Base-by-base conservation (phyloP, 345 rosid species). In the Garcia nutans region DNA sequence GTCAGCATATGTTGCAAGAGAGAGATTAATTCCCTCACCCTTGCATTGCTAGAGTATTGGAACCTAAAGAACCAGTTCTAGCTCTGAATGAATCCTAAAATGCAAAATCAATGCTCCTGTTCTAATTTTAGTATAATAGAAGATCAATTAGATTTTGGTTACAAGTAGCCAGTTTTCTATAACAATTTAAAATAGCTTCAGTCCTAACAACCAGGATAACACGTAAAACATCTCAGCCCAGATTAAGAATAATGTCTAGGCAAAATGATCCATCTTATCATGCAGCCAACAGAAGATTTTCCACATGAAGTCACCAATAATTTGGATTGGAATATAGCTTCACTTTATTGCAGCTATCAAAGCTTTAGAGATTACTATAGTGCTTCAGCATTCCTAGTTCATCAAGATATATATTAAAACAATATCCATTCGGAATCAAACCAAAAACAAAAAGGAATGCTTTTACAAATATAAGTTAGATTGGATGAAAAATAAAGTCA, bases 401-500 rank as follows among this genome's bases (percentile, higher is more conserved):
- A 19, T 33, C 4, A n/a, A 57, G 22, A n/a, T 63, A 49, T 15
- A 31, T 33, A 63, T 16, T 17, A 28, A 13, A 63, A 61, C 42
- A 31, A 8, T 33, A 49, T 49, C 12, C 12, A 49, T 33, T 5
- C 37, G 4, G 15, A 49, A 49, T 49, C 54, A 49, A 1, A 31
- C 37, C 1, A 17, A 16, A 33, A 23, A n/a, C 22, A 37, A 49
- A 49, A 22, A 47, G 22, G 19, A 42, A 11, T 16, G 31, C 7
- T 10, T 45, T 17, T 13, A 57, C 13, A 31, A 22, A 12, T 20
- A 55, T 28, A 42, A 24, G 64, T 59, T 57, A 64, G 45, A 37
- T 26, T 55, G 66, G 77, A 75, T 61, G 65, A 49, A 0, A n/a
- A n/a, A n/a, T n/a, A 49, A 10, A 81, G 44, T 24, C 83, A 65